Base-by-base conservation (phyloP, 768 basidiomycete species). In the Suillus fuscotomentosus region DNA sequence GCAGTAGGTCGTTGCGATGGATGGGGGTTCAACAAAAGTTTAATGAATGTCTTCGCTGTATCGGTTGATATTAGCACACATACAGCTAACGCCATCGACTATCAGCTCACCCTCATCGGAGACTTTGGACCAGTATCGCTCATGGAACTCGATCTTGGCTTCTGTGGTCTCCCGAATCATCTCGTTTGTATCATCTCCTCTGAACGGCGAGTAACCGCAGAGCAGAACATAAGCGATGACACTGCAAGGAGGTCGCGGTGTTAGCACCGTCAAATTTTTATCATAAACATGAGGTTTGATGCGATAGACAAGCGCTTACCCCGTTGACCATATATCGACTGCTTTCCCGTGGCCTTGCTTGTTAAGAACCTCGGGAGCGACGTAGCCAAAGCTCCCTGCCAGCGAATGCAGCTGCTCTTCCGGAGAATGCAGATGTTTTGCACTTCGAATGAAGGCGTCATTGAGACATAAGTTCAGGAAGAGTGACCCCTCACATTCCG, bases 131-230 rank as follows among this genome's bases (percentile, higher is more conserved):
- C 97, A 99, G 67, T 95, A 99, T 41, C 88, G 83, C 36, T 95
- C 92, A 68, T 98, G 97, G 74, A 99, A 99, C 68, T 91, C 90
- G 55, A 98, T 83, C 69, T 87, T 88, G 0, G 90, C 95, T 43
- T 84, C 86, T 0, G 87, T 89, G n/a, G 94, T 97, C 75, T 99
- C 95, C 38, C 86, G 83, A 60, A 91, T 82, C 43, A 98, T 83
- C 56, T 88, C 85, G 64, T 85, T 84, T 60, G 86, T 78, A 70
- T 95, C 90, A 31, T 94, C 91, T 0, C 91, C 89, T 50, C 94
- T 86, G 82, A 99, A 99, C 0, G 97, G 97, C 2, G 92, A 89
- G 78, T 99, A 99, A 2, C 97, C 97, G 70, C 97, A 97, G 1
- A 97, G 83, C 15, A 99, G 82, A 61, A 97, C 94, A 76, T 97